These are phyloP conservation scores for Clavulina sp. DNA, from an alignment of 768 basidiomycete genomes.

Conservation along the genomic window DNA sequence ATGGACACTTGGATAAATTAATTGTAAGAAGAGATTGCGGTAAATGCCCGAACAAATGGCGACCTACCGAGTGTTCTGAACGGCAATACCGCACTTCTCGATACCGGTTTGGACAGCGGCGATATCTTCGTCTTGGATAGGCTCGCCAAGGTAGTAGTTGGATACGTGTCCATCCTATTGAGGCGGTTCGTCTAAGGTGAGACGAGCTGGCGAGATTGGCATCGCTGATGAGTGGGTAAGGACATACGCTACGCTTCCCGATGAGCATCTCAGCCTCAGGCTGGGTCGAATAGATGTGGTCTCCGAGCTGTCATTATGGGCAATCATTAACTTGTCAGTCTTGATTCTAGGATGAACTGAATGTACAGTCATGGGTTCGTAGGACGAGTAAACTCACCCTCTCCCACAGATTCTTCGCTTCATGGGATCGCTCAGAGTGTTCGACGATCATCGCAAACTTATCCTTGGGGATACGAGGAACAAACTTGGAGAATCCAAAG, in stretches of 20 bases:
- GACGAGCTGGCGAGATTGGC: not conserved
- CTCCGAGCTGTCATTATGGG: slow-evolving; percentile 43
- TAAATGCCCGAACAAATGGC: not conserved
- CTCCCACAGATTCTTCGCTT: slow-evolving; percentile 44
- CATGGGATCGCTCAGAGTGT: slow-evolving; percentile 39
- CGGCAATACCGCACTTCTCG: slow-evolving; percentile 56
- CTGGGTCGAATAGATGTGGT: slow-evolving; percentile 47
- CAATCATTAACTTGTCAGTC: no score
- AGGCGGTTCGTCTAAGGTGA: slow-evolving; percentile 9
- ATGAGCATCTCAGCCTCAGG: slow-evolving; percentile 58
- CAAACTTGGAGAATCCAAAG: slow-evolving; percentile 75
- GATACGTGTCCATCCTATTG: slow-evolving; percentile 52
- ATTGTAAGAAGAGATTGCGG: not conserved
- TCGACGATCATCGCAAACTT: slow-evolving; percentile 51
- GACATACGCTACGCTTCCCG: slow-evolving; percentile 49
- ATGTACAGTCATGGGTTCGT: not conserved
- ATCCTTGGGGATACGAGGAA: slow-evolving; percentile 45
- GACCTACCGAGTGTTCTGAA: slow-evolving; percentile 62
- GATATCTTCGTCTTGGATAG: slow-evolving; percentile 61
- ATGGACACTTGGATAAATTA: slow-evolving; percentile 35
- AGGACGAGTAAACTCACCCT: slow-evolving; percentile 22
- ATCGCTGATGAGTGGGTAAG: no score
- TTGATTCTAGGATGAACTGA: no score
- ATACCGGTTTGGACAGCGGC: slow-evolving; percentile 55
- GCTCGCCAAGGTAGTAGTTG: slow-evolving; percentile 63